phyloP scores from a whole-genome alignment of 2,329 filamentous ascomycete genomes.

The Exophiala dermatitidis region DNA sequence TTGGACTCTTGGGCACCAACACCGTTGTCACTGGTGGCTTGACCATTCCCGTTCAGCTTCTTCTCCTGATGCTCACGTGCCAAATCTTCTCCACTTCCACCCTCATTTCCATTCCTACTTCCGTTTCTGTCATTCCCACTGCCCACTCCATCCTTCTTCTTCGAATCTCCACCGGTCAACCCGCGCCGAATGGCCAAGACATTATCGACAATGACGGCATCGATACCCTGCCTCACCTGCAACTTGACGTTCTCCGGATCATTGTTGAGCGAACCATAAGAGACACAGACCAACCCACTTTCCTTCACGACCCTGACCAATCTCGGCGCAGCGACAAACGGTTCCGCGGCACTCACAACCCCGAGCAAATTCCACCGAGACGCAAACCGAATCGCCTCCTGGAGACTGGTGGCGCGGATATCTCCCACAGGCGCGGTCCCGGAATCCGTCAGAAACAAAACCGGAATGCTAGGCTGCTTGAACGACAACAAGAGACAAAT shows the following conservation, averaged over 20 bases:
- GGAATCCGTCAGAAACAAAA: constrained; percentile 88
- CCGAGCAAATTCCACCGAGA: constrained; percentile 91
- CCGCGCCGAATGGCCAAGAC: constrained; percentile 90
- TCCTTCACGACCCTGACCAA: constrained; percentile 91
- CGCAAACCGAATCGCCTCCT: constrained; percentile 92
- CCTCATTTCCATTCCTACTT: background rate
- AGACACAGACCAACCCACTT: constrained; percentile 86
- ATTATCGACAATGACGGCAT: constrained; percentile 94
- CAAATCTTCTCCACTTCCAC: too few species aligned
- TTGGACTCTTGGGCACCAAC: too few species aligned
- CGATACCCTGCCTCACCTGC: constrained; percentile 92
- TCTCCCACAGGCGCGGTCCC: constrained; percentile 77
- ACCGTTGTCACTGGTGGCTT: too few species aligned
- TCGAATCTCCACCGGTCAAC: constrained; percentile 49
- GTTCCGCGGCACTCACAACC: constrained; percentile 80
- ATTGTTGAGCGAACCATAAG: constrained; percentile 88
- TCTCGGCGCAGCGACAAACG: constrained; percentile 79
- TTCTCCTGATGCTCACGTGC: background rate
- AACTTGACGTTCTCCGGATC: constrained; percentile 75
- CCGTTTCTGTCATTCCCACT: background rate
- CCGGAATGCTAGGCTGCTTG: constrained; percentile 94
- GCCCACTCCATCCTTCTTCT: background rate
- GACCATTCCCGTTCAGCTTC: background rate
- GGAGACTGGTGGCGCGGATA: constrained; percentile 79
- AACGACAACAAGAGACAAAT: constrained; percentile 90